Percentiles rank a stretch among this genome's conserved stretches.
phyloP scores from a whole-genome alignment of 23 red algal species.

The Gracilaria domingensis region DNA sequence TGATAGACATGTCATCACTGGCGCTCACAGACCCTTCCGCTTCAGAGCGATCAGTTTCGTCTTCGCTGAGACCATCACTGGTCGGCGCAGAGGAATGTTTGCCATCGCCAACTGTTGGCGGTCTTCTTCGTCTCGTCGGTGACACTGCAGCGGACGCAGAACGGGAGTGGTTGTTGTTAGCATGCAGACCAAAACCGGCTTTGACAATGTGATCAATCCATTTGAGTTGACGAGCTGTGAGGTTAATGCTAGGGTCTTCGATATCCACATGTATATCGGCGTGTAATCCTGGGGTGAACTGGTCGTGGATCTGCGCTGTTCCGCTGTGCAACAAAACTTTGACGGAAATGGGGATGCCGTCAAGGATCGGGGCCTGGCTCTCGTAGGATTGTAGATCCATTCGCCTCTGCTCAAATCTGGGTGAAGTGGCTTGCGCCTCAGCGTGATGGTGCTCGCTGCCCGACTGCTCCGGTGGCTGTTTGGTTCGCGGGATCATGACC shows the following conservation, averaged over 20 bases:
- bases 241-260: slow-evolving; percentile 55
- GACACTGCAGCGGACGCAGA: not conserved
- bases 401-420: not conserved
- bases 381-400: slow-evolving; percentile 66
- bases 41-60: slow-evolving; percentile 11
- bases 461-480: not conserved
- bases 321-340: slow-evolving; percentile 52
- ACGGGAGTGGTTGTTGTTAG: not conserved
- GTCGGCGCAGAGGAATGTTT: not conserved
- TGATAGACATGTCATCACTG: slow-evolving; percentile 1
- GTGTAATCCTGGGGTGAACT: slow-evolving; percentile 48
- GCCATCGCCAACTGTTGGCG: not conserved
- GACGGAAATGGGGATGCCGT: slow-evolving; percentile 59
- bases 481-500: slow-evolving; percentile 58
- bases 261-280: slow-evolving; percentile 67
- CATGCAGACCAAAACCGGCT: slow-evolving; percentile 48
- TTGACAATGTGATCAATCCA: slow-evolving; percentile 69
- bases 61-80: not conserved
- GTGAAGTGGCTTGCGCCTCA: not conserved
- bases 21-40: not conserved
- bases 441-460: not conserved
- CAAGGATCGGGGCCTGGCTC: slow-evolving; percentile 45
- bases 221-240: slow-evolving; percentile 64
- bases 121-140: not conserved
- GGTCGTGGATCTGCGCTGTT: not conserved